These are phyloP conservation scores for Monosporascus sp. DNA, from an alignment of 2,329 filamentous ascomycete species.

Conservation along the genomic window DNA sequence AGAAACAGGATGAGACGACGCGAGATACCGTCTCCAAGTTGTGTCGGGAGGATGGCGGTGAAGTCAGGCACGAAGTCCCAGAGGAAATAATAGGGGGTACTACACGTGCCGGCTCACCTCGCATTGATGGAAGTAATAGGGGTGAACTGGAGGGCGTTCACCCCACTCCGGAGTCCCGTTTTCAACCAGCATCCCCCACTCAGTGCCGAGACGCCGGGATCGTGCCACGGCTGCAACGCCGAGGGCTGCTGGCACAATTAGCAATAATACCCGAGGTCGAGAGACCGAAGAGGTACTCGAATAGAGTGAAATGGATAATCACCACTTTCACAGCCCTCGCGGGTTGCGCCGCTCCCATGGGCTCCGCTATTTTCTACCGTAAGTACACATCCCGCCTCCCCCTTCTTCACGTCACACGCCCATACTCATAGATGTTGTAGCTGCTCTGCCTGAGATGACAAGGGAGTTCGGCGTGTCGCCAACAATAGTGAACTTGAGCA, in stretches of 20 bases:
- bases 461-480: conserved; percentile 55
- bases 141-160: background rate
- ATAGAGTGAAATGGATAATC: conserved; percentile 77
- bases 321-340: conserved; percentile 74
- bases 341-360: conserved; percentile 73
- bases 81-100: background rate
- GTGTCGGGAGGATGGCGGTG: background rate
- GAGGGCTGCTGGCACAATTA: conserved; percentile 68
- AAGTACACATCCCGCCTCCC: conserved; percentile 24
- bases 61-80: background rate
- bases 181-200: conserved; percentile 12
- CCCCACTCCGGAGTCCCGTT: background rate
- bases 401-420: background rate
- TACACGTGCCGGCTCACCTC: background rate
- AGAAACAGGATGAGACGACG: background rate
- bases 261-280: conserved; percentile 75
- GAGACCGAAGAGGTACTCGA: conserved; percentile 66
- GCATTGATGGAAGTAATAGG: background rate
- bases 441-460: conserved; percentile 61
- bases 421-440: conserved; percentile 34
- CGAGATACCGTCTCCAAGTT: background rate
- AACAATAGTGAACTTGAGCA: conserved; percentile 67
- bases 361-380: conserved; percentile 81
- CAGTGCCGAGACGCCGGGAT: conserved; percentile 9
- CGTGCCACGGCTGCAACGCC: conserved; percentile 35